Evolutionary conservation across 2,329 filamentous ascomycete genomes (phyloP).

Genomic region (Dactylellina sp.): DNA sequence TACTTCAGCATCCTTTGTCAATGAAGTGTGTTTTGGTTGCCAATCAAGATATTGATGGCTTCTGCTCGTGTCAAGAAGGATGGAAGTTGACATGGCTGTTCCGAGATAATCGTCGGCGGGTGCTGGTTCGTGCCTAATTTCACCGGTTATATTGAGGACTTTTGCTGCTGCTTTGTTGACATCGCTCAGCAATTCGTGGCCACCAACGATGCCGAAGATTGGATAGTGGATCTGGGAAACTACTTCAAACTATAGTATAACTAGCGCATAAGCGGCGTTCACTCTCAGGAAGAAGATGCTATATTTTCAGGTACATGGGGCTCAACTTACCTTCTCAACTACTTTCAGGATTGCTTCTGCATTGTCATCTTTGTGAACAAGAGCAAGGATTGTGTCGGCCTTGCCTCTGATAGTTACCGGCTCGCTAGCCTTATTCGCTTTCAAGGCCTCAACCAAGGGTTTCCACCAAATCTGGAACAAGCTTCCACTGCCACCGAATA

Average conservation of each 20-base stretch:
- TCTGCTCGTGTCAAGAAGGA: conserved; percentile 60
- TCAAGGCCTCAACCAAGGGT: conserved; percentile 60
- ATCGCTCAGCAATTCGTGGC: conserved; percentile 61
- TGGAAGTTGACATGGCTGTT: conserved; percentile 60
- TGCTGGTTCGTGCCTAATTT: conserved; percentile 60
- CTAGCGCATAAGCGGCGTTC: not conserved
- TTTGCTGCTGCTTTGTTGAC: conserved; percentile 61
- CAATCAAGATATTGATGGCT: conserved; percentile 62
- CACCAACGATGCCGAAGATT: conserved; percentile 63
- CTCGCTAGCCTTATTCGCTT: conserved; percentile 34
- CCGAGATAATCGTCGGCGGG: conserved; percentile 59
- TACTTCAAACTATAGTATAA: conserved; percentile 24
- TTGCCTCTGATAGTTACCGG: conserved; percentile 59
- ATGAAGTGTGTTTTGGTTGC: conserved; percentile 61
- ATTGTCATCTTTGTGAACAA: conserved; percentile 64
- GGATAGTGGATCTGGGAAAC: conserved; percentile 61
- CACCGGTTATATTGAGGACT: conserved; percentile 60
- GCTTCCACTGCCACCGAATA: conserved; percentile 63
- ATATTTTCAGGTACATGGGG: conserved; percentile 22
- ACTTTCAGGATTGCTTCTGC: conserved; percentile 62
- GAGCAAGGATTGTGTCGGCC: conserved; percentile 57
- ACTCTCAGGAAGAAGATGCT: conserved; percentile 42
- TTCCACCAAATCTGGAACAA: conserved; percentile 61
- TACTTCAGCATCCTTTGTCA: conserved; percentile 34
- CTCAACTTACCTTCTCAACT: conserved; percentile 62